phyloP scores from a whole-genome alignment of 1,284 basidiomycete species.

The Sanguinoderma infundibulare region DNA sequence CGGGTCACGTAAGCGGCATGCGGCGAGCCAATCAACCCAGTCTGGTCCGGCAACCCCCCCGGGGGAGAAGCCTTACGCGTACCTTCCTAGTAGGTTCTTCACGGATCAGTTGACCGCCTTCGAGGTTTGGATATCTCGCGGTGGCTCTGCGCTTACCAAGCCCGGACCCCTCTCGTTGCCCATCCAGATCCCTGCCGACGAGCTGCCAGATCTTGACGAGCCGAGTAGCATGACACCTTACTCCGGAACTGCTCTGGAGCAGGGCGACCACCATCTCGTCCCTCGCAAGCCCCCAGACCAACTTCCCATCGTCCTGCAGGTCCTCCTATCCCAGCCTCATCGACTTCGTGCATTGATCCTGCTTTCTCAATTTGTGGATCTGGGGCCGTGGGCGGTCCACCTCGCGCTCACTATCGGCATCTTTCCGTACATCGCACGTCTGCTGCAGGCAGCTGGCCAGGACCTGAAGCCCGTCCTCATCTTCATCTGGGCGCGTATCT shows the following conservation, averaged over 20 bases:
- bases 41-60: constrained; percentile 40
- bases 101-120: constrained; percentile 97
- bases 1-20: constrained; percentile 35
- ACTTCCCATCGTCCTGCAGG: constrained; percentile 96
- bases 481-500: constrained; percentile 98
- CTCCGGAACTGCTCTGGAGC: constrained; percentile 20
- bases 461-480: constrained; percentile 98
- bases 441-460: constrained; percentile 92
- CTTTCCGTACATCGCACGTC: constrained; percentile 97
- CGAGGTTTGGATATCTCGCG: constrained; percentile 96
- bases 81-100: constrained; percentile 94
- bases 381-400: constrained; percentile 98
- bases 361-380: constrained; percentile 97
- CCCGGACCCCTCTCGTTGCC: constrained; percentile 77
- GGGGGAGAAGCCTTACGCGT: constrained; percentile 60
- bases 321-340: constrained; percentile 95
- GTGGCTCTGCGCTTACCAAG: constrained; percentile 80
- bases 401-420: constrained; percentile 98
- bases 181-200: constrained; percentile 41
- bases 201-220: constrained; percentile 24
- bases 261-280: constrained; percentile 62
- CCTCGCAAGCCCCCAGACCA: constrained; percentile 93
- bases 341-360: constrained; percentile 94
- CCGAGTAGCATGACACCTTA: constrained; percentile 19
- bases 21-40: constrained; percentile 26